A percentile compares a stretch with the other conserved stretches of the same genome.
These are phyloP conservation scores for Prunus dulcis DNA, from an alignment of 306 rosid species.

Conservation along the genomic window DNA sequence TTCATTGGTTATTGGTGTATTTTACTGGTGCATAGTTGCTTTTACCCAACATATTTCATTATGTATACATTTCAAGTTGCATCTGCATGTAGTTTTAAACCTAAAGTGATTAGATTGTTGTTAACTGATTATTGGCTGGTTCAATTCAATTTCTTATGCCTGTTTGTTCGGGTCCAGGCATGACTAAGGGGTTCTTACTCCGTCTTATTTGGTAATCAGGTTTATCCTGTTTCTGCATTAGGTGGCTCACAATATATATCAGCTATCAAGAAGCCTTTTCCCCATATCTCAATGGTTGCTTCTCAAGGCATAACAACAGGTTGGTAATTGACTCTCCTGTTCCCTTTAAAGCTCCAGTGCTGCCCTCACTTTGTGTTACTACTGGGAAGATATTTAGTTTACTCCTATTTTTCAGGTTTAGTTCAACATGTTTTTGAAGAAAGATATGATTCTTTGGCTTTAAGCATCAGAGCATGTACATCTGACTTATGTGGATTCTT, in stretches of 20 bases:
- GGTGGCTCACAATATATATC: constrained; percentile 74
- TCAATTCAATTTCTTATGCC: not conserved
- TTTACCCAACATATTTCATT: not conserved
- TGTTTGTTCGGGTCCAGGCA: not conserved
- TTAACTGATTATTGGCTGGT: not conserved
- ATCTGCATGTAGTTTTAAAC: not conserved
- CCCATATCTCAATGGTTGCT: constrained; percentile 79
- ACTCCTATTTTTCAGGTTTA: not conserved
- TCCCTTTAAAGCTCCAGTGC: not conserved
- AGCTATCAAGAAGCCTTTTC: constrained; percentile 79
- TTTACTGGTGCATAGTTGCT: not conserved
- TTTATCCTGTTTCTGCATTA: constrained; percentile 87
- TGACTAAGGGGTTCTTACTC: constrained; percentile 9
- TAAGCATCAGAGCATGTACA: not conserved
- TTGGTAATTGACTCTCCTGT: constrained; percentile 25
- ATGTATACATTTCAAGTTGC: not conserved
- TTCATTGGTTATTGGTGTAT: not conserved
- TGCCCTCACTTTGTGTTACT: not conserved
- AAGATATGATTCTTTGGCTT: not conserved
- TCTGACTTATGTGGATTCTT: constrained; percentile 5
- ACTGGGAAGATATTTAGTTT: not conserved
- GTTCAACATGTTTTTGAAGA: not conserved
- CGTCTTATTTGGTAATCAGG: constrained; percentile 41
- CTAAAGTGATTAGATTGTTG: not conserved
- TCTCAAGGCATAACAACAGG: constrained; percentile 85